Percentiles rank a stretch among this genome's conserved stretches.
phyloP scores from a whole-genome alignment of 2,329 filamentous ascomycete species.

The Plenodomus biglobosus region DNA sequence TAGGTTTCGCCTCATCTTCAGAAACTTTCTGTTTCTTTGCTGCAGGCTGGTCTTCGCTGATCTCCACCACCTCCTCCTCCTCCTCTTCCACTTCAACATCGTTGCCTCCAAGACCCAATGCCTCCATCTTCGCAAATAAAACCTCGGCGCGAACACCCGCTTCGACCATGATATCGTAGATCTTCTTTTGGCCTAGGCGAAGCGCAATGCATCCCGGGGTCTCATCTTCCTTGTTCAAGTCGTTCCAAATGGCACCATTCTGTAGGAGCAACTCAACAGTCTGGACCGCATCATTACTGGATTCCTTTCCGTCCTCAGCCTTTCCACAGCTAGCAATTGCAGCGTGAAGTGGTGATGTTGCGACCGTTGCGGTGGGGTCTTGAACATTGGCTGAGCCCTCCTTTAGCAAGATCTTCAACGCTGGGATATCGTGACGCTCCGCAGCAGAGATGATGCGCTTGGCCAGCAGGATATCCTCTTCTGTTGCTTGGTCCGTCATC shows the following conservation, averaged over 20 bases:
- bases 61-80: slow-evolving; percentile 26
- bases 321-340: slow-evolving; percentile 38
- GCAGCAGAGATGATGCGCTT: slow-evolving; percentile 43
- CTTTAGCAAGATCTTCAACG: slow-evolving; percentile 39
- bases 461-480: slow-evolving; percentile 41
- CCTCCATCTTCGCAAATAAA: slow-evolving; percentile 39
- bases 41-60: slow-evolving; percentile 30
- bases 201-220: slow-evolving; percentile 43
- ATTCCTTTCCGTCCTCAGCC: slow-evolving; percentile 33
- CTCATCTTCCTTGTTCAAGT: slow-evolving; percentile 43
- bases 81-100: slow-evolving; percentile 24
- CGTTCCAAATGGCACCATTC: slow-evolving; percentile 46
- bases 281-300: slow-evolving; percentile 29
- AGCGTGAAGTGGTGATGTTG: slow-evolving; percentile 41
- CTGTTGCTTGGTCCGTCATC: slow-evolving; percentile 39
- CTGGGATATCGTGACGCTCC: slow-evolving; percentile 38
- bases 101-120: slow-evolving; percentile 30
- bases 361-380: slow-evolving; percentile 38
- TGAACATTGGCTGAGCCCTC: slow-evolving; percentile 43
- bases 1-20: slow-evolving; percentile 29
- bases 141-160: slow-evolving; percentile 42
- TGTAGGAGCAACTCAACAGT: slow-evolving; percentile 38
- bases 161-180: slow-evolving; percentile 43
- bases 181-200: slow-evolving; percentile 35
- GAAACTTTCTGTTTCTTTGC: slow-evolving; percentile 40